Percentiles rank a stretch among this genome's conserved stretches.
These are phyloP conservation scores for Globisporangium carolinianum DNA, from an alignment of 352 stramenopile genomes.

Conservation along the genomic window DNA sequence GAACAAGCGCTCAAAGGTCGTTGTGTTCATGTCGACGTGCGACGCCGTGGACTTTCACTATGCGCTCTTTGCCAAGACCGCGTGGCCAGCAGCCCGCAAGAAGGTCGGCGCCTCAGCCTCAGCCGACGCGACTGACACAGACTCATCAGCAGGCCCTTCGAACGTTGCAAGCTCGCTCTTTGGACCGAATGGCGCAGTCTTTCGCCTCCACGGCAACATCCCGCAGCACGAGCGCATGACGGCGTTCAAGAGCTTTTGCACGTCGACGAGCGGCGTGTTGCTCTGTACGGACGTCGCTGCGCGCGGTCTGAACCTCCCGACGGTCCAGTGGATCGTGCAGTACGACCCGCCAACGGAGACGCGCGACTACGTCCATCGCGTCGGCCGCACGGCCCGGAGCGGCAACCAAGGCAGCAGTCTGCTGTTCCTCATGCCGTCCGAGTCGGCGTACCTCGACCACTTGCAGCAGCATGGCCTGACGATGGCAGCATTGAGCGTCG, in stretches of 20 bases:
- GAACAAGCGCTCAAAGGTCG: conserved; percentile 63
- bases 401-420: conserved; percentile 95
- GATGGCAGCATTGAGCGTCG: conserved; percentile 78
- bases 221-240: conserved; percentile 95
- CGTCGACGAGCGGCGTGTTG: conserved; percentile 86
- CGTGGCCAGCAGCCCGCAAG: conserved; percentile 44
- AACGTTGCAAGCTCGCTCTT: conserved; percentile 44
- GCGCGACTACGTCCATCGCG: conserved; percentile 98
- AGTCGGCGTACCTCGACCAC: conserved; percentile 93
- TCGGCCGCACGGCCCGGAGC: conserved; percentile 97
- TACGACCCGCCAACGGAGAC: conserved; percentile 98
- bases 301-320: conserved; percentile 96
- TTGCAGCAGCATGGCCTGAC: conserved; percentile 80
- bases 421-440: conserved; percentile 96
- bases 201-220: conserved; percentile 94
- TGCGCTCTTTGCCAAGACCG: conserved; percentile 83
- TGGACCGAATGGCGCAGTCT: conserved; percentile 50
- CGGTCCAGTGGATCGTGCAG: conserved; percentile 96
- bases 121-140: conserved; percentile 83
- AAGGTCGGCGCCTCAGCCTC: not conserved
- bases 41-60: conserved; percentile 97
- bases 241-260: conserved; percentile 92
- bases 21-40: conserved; percentile 97
- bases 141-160: conserved; percentile 3
- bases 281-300: conserved; percentile 98